Evolutionary conservation across 495 filamentous ascomycete genomes (phyloP), one percentile per base, ranked within the genome.

Genomic region (Podospora sp.): DNA sequence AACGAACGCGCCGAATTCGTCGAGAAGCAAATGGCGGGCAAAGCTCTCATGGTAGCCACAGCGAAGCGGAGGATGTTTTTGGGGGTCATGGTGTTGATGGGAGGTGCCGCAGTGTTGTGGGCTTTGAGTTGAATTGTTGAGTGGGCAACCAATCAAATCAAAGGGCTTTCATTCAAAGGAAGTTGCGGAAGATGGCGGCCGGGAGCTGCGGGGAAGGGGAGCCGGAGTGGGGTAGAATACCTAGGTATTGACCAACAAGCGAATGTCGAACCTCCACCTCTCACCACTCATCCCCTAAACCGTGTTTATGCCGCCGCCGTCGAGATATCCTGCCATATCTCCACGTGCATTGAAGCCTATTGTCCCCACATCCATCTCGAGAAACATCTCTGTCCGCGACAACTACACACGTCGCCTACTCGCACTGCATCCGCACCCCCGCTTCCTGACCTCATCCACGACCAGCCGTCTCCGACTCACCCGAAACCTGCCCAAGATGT

Each of bases 401-500:
- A n/a, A n/a, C 57, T 33, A 3, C 7, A 16, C 25, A n/a, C 26
- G 14, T n/a, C 57, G 18, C 57, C 57, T 14, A 18, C 26, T 18
- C 57, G 27, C 11, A n/a, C 33, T 14, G 7, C 27, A 21, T 21
- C 14, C n/a, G 16, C n/a, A 12, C 16, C 57, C 57, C 57, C 57
- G 57, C 57, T 59, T 25, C 27, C 26, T 21, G 7, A 24, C 57
- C 18, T 59, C 57, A 21, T 33, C 57, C 29, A 3, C 29, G 3
- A n/a, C 57, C 33, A 25, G 33, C 16, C 26, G 16, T 14, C 57
- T 22, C n/a, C 25, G 56, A 27, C 65, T 65, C 46, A 60, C 35
- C 25, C 57, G 21, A 53, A 67, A 27, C 27, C 26, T 62, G 52
- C 25, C 62, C 57, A 66, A 56, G 18, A 78, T 75, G 65, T 81